Conservation (phyloP, 371 early-diverging fungal species). For the Zopfochytrium polystomum region DNA sequence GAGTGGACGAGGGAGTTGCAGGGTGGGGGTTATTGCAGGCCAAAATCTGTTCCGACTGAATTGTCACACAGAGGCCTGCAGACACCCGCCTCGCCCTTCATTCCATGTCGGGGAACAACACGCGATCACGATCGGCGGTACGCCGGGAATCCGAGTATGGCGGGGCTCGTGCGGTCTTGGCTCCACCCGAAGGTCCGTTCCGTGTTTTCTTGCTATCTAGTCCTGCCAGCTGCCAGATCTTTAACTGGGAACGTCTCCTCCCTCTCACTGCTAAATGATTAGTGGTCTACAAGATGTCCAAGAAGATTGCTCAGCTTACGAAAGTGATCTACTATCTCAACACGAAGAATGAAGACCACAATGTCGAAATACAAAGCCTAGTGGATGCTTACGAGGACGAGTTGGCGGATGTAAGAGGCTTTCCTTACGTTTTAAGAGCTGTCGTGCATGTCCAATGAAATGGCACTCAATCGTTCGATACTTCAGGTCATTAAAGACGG, state of each 20-base stretch:
- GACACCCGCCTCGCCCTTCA: too few species aligned
- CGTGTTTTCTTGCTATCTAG: background rate
- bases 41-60: too few species aligned
- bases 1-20: too few species aligned
- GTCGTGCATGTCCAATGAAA: too few species aligned
- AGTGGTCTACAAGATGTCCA: slow-evolving; percentile 52
- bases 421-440: background rate
- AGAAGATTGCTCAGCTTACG: slow-evolving; percentile 59
- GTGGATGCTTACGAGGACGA: slow-evolving; percentile 48
- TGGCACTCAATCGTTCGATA: too few species aligned
- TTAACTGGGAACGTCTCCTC: background rate
- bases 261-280: background rate
- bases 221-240: background rate
- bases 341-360: slow-evolving; percentile 54
- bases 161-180: background rate
- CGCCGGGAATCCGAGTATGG: background rate
- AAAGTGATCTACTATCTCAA: slow-evolving; percentile 59
- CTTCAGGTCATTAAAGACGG: slow-evolving; percentile 46
- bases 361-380: slow-evolving; percentile 43
- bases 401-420: slow-evolving; percentile 29
- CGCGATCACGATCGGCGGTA: background rate
- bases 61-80: too few species aligned
- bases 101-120: background rate
- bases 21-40: too few species aligned
- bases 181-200: background rate